A percentile compares a stretch with the other conserved stretches of the same genome.
These are phyloP conservation scores for Coniochaeta sp. DNA, from an alignment of 2,329 filamentous ascomycete species.

Conservation along the genomic window DNA sequence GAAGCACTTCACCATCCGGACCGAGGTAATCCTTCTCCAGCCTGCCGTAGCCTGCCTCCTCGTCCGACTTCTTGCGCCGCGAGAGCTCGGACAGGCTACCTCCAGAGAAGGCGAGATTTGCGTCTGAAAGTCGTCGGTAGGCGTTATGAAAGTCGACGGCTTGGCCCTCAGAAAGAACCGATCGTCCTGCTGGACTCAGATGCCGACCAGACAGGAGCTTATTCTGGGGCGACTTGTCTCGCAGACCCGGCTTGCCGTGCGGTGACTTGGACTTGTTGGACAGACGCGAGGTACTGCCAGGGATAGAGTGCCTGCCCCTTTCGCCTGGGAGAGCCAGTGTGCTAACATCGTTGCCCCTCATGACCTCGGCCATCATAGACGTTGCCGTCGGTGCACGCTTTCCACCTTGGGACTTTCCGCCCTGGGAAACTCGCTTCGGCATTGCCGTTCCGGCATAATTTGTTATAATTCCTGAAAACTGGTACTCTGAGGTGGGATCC, in stretches of 20 bases:
- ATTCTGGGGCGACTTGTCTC: constrained; percentile 39
- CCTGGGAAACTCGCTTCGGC: constrained; percentile 45
- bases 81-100: constrained; percentile 57
- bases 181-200: constrained; percentile 30
- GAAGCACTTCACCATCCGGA: constrained; percentile 58
- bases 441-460: constrained; percentile 40
- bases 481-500: constrained; percentile 48
- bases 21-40: constrained; percentile 61
- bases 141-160: constrained; percentile 62
- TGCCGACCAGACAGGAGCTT: constrained; percentile 21
- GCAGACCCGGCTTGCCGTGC: constrained; percentile 39
- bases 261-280: constrained; percentile 47
- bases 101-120: constrained; percentile 56
- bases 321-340: constrained; percentile 41
- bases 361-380: constrained; percentile 40
- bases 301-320: constrained; percentile 32
- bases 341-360: constrained; percentile 44
- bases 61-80: constrained; percentile 45
- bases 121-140: constrained; percentile 66
- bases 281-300: constrained; percentile 21
- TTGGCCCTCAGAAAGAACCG: constrained; percentile 51
- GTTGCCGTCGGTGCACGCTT: constrained; percentile 15
- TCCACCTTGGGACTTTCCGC: no score
- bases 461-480: constrained; percentile 53
- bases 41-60: constrained; percentile 40